These are phyloP conservation scores for Leccinum ochraceum DNA, from an alignment of 768 basidiomycete species.

Conservation along the genomic window DNA sequence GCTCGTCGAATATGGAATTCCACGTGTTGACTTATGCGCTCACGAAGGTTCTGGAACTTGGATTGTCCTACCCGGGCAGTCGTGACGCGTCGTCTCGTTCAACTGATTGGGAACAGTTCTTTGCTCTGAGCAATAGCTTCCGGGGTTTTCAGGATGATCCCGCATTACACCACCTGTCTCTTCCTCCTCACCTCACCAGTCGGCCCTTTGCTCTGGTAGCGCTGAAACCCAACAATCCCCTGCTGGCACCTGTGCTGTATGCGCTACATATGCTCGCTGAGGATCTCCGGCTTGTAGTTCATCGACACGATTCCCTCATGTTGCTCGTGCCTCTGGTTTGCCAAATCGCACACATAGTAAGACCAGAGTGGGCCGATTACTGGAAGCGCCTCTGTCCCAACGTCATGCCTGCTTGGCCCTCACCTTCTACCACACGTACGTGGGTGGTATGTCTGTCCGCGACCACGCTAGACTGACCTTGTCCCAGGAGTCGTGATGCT, in stretches of 20 bases:
- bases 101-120: slow-evolving; percentile 51
- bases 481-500: slow-evolving; percentile 44
- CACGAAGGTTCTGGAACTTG: slow-evolving; percentile 44
- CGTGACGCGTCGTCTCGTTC: slow-evolving; percentile 14
- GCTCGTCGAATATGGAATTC: slow-evolving; percentile 53
- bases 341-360: slow-evolving; percentile 57
- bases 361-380: slow-evolving; percentile 90
- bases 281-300: slow-evolving; percentile 58
- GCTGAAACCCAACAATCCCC: slow-evolving; percentile 38
- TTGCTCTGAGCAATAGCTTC: slow-evolving; percentile 42
- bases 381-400: slow-evolving; percentile 83
- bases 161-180: slow-evolving; percentile 46
- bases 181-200: slow-evolving; percentile 36
- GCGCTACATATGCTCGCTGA: slow-evolving; percentile 82
- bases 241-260: slow-evolving; percentile 62
- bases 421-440: slow-evolving; percentile 37
- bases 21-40: slow-evolving; percentile 56
- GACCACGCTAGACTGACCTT: slow-evolving; percentile 11
- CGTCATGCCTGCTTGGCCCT: slow-evolving; percentile 60
- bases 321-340: slow-evolving; percentile 65
- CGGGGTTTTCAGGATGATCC: slow-evolving; percentile 60
- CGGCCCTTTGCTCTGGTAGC: slow-evolving; percentile 23
- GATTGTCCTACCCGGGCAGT: slow-evolving; percentile 27
- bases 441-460: not conserved
- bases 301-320: slow-evolving; percentile 55